These are phyloP conservation scores for Rhizopus stolonifer DNA, from an alignment of 371 early-diverging fungal species.

Conservation along the genomic window DNA sequence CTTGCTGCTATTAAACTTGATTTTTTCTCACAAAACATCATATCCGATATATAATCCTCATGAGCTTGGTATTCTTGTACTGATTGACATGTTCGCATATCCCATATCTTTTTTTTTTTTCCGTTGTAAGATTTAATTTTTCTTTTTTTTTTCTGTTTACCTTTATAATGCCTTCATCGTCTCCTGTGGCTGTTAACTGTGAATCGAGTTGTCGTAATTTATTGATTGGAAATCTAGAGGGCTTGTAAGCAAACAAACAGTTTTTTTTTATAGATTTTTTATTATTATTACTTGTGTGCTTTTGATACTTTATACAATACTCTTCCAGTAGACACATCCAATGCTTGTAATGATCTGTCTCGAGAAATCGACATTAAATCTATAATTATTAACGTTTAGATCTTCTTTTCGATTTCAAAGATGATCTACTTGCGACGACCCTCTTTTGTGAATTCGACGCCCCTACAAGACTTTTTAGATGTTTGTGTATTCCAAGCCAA, in stretches of 20 bases:
- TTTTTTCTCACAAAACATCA: conserved; percentile 64
- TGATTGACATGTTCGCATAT: conserved; percentile 68
- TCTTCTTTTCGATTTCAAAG: neutral
- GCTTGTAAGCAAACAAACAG: conserved; percentile 51
- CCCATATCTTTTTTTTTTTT: conserved; percentile 70
- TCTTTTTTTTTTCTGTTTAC: conserved; percentile 22
- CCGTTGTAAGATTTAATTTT: too few relatives aligned
- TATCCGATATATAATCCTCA: conserved; percentile 86
- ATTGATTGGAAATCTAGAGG: conserved; percentile 71
- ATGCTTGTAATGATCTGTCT: conserved; percentile 1
- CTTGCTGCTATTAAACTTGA: conserved; percentile 72
- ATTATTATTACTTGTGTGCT: conserved; percentile 58
- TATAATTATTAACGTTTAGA: neutral
- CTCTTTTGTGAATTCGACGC: conserved; percentile 72
- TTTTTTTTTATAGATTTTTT: conserved; percentile 68
- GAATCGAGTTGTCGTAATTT: conserved; percentile 65
- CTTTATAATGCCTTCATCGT: conserved; percentile 88
- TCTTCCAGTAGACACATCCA: conserved; percentile 4
- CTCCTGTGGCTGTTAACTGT: conserved; percentile 82
- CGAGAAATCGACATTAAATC: conserved; percentile 4
- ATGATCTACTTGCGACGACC: conserved; percentile 55
- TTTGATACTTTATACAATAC: conserved; percentile 13
- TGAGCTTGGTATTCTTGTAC: conserved; percentile 76
- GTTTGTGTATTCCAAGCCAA: conserved; percentile 59
- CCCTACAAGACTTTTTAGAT: conserved; percentile 83